Conservation (phyloP, 257 asterid genomes). For the Avicennia marina region DNA sequence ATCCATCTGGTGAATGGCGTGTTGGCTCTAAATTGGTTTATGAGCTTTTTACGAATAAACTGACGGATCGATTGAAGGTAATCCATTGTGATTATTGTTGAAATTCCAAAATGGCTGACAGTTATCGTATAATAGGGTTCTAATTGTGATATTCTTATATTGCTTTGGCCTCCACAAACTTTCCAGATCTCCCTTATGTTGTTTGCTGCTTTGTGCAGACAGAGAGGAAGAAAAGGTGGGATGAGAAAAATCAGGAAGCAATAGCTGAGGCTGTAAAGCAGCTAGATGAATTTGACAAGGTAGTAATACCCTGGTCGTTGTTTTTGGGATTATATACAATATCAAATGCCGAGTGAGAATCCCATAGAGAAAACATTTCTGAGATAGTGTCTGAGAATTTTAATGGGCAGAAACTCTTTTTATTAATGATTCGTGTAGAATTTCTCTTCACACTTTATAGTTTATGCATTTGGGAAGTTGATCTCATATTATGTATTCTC, state of each 20-base stretch:
- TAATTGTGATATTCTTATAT: no score
- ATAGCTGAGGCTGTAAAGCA: conserved; percentile 82
- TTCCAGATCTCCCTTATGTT: conserved; percentile 11
- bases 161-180: conserved; percentile 9
- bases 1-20: conserved; percentile 94
- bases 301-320: conserved; percentile 15
- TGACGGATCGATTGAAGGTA: conserved; percentile 82
- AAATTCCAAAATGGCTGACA: conserved; percentile 4
- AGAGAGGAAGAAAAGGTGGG: conserved; percentile 86
- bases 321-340: conserved; percentile 2
- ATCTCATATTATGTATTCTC: neutral
- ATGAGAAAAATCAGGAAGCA: conserved; percentile 88
- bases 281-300: conserved; percentile 86
- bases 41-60: conserved; percentile 77
- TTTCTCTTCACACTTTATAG: neutral
- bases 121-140: conserved; percentile 15
- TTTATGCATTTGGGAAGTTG: neutral
- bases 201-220: conserved; percentile 50
- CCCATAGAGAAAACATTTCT: neutral
- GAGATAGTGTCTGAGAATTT: neutral
- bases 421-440: neutral
- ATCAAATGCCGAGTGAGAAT: neutral
- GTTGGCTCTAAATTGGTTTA: conserved; percentile 84
- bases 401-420: neutral
- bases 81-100: conserved; percentile 8